These are phyloP conservation scores for Phytophthora boehmeriae DNA, from an alignment of 352 stramenopile genomes.

Conservation along the genomic window DNA sequence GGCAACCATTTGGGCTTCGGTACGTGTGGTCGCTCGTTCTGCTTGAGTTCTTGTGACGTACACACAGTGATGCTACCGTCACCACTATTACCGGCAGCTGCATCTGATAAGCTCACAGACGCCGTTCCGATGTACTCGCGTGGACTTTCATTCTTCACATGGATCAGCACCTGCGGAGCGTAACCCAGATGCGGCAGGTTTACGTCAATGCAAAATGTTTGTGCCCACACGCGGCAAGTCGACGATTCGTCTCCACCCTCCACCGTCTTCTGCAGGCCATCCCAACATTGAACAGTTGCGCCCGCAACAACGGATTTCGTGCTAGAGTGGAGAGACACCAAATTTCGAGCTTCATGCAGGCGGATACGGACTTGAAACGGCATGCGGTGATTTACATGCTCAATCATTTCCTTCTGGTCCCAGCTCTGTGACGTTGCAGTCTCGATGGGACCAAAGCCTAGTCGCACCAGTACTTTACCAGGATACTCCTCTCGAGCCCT, in stretches of 20 bases:
- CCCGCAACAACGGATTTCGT: conserved; percentile 56
- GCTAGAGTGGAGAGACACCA: conserved; percentile 34
- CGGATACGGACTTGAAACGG: conserved; percentile 82
- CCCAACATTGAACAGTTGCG: conserved; percentile 70
- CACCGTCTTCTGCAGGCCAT: conserved; percentile 44
- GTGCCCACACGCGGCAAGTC: conserved; percentile 46
- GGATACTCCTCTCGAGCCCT: conserved; percentile 58
- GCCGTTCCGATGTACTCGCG: conserved; percentile 51
- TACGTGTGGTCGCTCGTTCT: conserved; percentile 41
- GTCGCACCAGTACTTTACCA: conserved; percentile 65
- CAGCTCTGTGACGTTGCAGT: conserved; percentile 52
- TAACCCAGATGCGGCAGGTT: conserved; percentile 63
- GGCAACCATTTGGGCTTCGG: conserved; percentile 58
- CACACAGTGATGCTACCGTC: conserved; percentile 41
- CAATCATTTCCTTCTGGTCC: conserved; percentile 61
- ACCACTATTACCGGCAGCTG: conserved; percentile 7
- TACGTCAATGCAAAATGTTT: conserved; percentile 76
- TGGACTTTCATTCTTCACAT: conserved; percentile 55
- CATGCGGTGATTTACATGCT: conserved; percentile 60
- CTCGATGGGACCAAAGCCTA: conserved; percentile 75
- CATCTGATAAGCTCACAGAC: conserved; percentile 28
- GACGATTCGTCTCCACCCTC: conserved; percentile 26
- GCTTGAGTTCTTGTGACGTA: conserved; percentile 59
- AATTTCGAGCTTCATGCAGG: conserved; percentile 55
- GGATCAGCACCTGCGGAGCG: conserved; percentile 65